Evolutionary conservation across 495 filamentous ascomycete genomes (phyloP).

Genomic region (Hyphodiscus hymeniophilus): DNA sequence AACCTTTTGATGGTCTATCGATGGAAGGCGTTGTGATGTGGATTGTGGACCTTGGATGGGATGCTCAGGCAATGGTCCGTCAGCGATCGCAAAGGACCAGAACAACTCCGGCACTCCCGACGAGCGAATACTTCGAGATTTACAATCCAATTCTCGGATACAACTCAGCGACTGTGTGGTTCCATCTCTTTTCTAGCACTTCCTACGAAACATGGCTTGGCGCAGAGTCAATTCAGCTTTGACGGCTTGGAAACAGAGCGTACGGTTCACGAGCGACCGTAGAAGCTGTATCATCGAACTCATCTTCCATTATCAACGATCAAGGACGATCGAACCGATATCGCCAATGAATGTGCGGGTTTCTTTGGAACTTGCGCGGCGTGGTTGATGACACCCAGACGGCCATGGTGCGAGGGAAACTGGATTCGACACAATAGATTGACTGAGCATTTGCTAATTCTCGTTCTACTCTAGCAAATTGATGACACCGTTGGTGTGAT

Average conservation of each 20-base stretch:
- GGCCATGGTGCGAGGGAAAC: background rate
- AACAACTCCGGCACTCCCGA: background rate
- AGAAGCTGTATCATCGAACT: too few relatives aligned
- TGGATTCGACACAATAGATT: background rate
- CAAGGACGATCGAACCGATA: too few relatives aligned
- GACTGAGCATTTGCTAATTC: constrained; percentile 8
- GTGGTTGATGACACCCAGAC: too few relatives aligned
- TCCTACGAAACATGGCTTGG: too few relatives aligned
- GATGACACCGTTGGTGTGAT: constrained; percentile 87
- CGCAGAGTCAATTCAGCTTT: too few relatives aligned
- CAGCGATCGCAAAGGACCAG: background rate
- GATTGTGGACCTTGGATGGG: background rate
- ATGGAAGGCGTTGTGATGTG: background rate
- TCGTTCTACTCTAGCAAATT: constrained; percentile 65
- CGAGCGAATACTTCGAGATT: background rate
- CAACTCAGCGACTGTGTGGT: background rate
- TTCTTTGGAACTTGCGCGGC: too few relatives aligned
- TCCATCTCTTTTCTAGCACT: background rate
- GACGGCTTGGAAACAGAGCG: too few relatives aligned
- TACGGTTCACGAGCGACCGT: too few relatives aligned
- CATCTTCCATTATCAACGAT: too few relatives aligned
- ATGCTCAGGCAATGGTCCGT: background rate
- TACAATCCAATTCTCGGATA: background rate
- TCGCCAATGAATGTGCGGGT: too few relatives aligned
- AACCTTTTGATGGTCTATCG: background rate